Evolutionary conservation across 192 early-diverging fungal species (phyloP), one percentile per base, ranked within the genome.

Genomic region (Coemansia sp.): DNA sequence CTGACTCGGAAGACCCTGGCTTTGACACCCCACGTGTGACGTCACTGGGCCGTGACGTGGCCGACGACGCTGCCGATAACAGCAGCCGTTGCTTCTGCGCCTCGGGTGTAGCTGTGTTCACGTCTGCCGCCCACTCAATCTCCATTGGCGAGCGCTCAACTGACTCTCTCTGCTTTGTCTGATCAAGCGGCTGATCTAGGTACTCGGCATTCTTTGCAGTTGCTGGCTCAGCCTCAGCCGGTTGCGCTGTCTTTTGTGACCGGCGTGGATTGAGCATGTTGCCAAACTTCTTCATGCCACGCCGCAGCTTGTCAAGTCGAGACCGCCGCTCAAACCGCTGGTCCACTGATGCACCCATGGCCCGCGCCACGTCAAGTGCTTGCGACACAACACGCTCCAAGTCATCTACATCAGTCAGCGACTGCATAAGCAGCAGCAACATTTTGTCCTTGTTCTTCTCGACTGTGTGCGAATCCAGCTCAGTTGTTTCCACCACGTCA

Each of bases 221-320:
- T 8, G 32, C 32, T 35, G 32, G 7, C 32, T 35, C 32, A 35
- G 6, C 7, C 5, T 35, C 32, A 1, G 32, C 8, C 8, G 6
- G 6, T 35, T 35, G 32, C 6, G 32, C 7, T 1, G 32, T 35
- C 32, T 35, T 35, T 45, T 45, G 12, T 15, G 11, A 2, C 41
- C 4, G 5, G 62, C 62, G 62, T 3, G 14, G 64, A 32, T 64
- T 62, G 10, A 80, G 62, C 60, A 69, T 43, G 29, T 53, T 59
- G 52, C 77, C 77, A 52, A 80, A 80, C 22, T 55, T 58, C 59
- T 74, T 74, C 49, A 80, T 39, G 12, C 77, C 77, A 8, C 77
- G 77, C n/a, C 56, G 39, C 32, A 80, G 64, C 32, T 67, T 70
- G 27, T 73, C 61, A 22, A 61, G 22, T 23, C 24, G 37, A 15